A percentile compares a stretch with the other conserved stretches of the same genome.
Conservation (phyloP, 1,139 yeast species). For the Candida sp. region DNA sequence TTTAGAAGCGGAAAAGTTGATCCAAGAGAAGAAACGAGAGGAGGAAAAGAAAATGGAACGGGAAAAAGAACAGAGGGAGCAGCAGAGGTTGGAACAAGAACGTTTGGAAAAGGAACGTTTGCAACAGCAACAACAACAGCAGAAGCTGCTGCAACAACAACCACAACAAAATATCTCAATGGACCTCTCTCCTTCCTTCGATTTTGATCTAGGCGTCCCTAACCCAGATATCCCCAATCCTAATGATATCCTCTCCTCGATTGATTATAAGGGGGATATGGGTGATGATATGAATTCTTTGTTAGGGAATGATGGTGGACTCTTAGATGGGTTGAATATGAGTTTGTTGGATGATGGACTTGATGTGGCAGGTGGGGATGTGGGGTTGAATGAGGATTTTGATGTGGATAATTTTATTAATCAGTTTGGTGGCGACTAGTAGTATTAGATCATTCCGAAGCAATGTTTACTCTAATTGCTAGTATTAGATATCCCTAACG, state of each 20-base stretch:
- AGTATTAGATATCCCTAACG: no score
- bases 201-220: constrained; percentile 7
- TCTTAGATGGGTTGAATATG: constrained; percentile 44
- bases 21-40: constrained; percentile 15
- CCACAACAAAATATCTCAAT: constrained; percentile 7
- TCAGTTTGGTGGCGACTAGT: constrained; percentile 36
- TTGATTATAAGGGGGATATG: constrained; percentile 18
- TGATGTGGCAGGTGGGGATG: constrained; percentile 17
- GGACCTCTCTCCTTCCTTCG: constrained; percentile 2
- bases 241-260: constrained; percentile 34
- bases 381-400: constrained; percentile 26
- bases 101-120: constrained; percentile 6
- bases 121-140: constrained; percentile 6
- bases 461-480: no score
- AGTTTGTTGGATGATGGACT: constrained; percentile 35
- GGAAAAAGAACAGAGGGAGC: constrained; percentile 9
- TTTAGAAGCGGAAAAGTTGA: constrained; percentile 10
- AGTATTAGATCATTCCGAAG: no score
- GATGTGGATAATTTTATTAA: constrained; percentile 47
- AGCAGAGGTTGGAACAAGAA: constrained; percentile 3
- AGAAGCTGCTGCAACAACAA: constrained; percentile 4
- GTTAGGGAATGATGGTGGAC: constrained; percentile 41
- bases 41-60: constrained; percentile 12
- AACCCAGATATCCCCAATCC: constrained; percentile 28
- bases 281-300: constrained; percentile 32